These are phyloP conservation scores for Cordia subcordata DNA, from an alignment of 257 asterid species.

Conservation along the genomic window DNA sequence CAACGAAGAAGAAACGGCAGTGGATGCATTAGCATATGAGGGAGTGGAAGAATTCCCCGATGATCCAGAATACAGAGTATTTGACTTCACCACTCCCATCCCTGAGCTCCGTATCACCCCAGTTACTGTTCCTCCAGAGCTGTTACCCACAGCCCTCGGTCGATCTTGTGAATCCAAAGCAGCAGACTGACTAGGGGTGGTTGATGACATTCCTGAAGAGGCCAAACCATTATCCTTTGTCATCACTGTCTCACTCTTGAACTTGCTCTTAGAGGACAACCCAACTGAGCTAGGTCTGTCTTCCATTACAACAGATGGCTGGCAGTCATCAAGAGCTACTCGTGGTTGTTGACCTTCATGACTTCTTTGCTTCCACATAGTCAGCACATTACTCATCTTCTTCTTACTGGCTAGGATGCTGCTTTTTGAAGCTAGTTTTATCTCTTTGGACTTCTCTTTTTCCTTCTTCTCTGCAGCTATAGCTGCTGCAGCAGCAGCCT, in stretches of 20 bases:
- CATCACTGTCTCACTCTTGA: constrained; percentile 38
- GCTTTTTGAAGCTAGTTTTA: constrained; percentile 83
- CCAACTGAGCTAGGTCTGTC: constrained; percentile 49
- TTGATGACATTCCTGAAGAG: constrained; percentile 31
- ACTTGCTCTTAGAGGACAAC: constrained; percentile 49
- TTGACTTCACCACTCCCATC: constrained; percentile 75
- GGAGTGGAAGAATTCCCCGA: constrained; percentile 38
- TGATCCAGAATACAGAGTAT: constrained; percentile 56
- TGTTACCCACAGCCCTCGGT: constrained; percentile 39
- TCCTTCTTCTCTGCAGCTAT: constrained; percentile 97
- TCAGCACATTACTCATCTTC: constrained; percentile 92
- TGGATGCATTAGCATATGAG: constrained; percentile 25
- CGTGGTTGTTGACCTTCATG: constrained; percentile 94
- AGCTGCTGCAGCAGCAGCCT: constrained; percentile 99
- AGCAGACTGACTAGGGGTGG: constrained; percentile 36
- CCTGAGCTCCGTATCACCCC: constrained; percentile 94
- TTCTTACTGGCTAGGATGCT: constrained; percentile 92
- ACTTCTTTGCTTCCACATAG: constrained; percentile 98
- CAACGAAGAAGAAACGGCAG: constrained; percentile 38
- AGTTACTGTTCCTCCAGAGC: constrained; percentile 65
- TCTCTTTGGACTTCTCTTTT: constrained; percentile 83
- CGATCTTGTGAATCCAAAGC: constrained; percentile 57
- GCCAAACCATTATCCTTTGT: constrained; percentile 33
- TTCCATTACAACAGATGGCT: constrained; percentile 34
- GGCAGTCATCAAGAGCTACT: constrained; percentile 63